Base-by-base conservation (phyloP, 352 stramenopile genomes). In the Phytopythium delawarense region DNA sequence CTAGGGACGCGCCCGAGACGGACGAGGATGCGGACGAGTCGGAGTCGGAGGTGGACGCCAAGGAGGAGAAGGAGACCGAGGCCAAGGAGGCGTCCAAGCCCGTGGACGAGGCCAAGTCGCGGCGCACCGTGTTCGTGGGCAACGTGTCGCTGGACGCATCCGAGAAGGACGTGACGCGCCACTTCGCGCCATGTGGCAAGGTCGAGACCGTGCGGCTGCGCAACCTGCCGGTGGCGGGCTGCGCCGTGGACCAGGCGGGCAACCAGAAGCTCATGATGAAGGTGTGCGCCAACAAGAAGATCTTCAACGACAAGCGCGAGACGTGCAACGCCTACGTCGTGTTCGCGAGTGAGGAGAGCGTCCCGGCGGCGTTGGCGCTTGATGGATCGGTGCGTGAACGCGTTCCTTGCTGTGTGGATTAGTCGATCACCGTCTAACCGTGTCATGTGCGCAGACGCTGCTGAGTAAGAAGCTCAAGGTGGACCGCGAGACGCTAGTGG, bases 201-300 rank as follows among this genome's bases (percentile, higher is more conserved):
- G 84, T 98, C 18, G 89, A 97, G 59, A 81, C 63, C 30, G 84
- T 96, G 57, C 81, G 92, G 23, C 69, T 98, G 34, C 89, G 92
- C 9, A 92, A 90, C 59, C 49, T 98, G 44, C 89, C 92, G 4
- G 75, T 98, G 54, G 82, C 87, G 18, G 91, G 91, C 48, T 92
- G 80, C 57, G 83, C 84, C 15, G 78, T 97, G 28, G 85, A 84
- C 63, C 66, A 98, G 57, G 67, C 81, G 56, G 91, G 91, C 63
- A 96, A 98, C 66, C 89, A 97, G 71, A 93, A 94, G 71, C 78
- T 97, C 35, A 83, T 96, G 70, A 93, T 91, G 76, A 97, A 97
- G 63, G 89, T 96, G 40, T 96, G 84, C 59, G 84, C 85, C 5
- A 96, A 91, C 74, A 91, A 91, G 64, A 96, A 96, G 67, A 78